phyloP scores from a whole-genome alignment of 164 flowering plant species.

The Buxus sempervirens region DNA sequence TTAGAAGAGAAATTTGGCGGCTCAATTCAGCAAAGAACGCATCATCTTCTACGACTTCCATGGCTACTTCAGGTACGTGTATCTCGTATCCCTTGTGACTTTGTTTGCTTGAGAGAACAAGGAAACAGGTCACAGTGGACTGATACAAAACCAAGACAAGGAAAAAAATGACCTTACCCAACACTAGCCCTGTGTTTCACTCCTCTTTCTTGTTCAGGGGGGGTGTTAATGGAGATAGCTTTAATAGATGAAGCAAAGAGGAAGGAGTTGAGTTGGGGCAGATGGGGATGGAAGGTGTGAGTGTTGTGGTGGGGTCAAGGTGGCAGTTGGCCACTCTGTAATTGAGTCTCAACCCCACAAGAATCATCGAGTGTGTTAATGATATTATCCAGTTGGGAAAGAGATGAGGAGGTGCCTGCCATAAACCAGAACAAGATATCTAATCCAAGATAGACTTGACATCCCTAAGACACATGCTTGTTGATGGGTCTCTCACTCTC shows the following conservation, averaged over 20 bases:
- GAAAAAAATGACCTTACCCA: neutral
- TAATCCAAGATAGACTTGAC: conserved; percentile 41
- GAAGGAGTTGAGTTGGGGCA: conserved; percentile 10
- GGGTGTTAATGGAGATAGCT: conserved; percentile 9
- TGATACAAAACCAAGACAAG: conserved; percentile 1
- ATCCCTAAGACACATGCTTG: conserved; percentile 36
- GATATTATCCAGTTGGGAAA: conserved; percentile 43
- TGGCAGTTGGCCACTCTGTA: conserved; percentile 55
- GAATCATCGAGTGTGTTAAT: conserved; percentile 33
- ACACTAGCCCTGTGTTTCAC: neutral
- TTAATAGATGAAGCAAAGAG: conserved; percentile 29
- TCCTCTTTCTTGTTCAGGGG: conserved; percentile 5
- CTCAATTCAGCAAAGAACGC: conserved; percentile 75
- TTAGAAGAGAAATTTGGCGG: conserved; percentile 68
- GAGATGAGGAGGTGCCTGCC: conserved; percentile 38
- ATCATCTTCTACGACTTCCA: conserved; percentile 73
- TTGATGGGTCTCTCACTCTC: conserved; percentile 13
- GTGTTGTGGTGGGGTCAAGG: conserved; percentile 41
- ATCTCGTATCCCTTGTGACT: too few species aligned
- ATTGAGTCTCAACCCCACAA: conserved; percentile 31
- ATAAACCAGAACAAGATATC: conserved; percentile 34
- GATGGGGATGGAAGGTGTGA: conserved; percentile 29
- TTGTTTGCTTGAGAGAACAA: neutral
- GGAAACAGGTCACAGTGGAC: neutral
- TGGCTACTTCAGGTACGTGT: conserved; percentile 10